Conservation (phyloP, 805 yeast species). For the Candida piceae region DNA sequence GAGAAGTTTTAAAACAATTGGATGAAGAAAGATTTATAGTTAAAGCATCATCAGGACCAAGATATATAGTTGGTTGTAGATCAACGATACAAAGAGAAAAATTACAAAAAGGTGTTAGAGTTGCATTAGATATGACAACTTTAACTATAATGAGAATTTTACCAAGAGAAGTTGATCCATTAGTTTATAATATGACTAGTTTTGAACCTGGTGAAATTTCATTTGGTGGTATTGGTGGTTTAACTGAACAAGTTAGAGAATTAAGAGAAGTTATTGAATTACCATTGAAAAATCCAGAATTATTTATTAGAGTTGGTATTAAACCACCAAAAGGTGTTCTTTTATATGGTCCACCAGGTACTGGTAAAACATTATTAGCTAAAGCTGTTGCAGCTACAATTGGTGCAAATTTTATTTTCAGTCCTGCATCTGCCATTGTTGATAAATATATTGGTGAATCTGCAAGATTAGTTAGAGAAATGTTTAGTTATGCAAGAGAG, state of each 20-base stretch:
- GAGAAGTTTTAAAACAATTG: conserved; percentile 92
- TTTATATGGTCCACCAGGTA: conserved; percentile 97
- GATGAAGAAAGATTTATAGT: conserved; percentile 94
- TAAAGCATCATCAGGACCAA: conserved; percentile 94
- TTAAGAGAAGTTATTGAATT: conserved; percentile 95
- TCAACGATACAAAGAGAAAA: conserved; percentile 81
- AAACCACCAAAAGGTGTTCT: conserved; percentile 98
- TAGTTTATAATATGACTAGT: conserved; percentile 96
- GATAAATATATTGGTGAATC: conserved; percentile 98
- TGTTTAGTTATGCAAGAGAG: conserved; percentile 96
- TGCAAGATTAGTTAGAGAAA: conserved; percentile 92
- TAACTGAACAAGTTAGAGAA: conserved; percentile 92
- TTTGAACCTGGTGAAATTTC: conserved; percentile 97
- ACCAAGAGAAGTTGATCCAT: conserved; percentile 97
- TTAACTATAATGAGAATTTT: conserved; percentile 94
- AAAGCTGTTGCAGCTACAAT: conserved; percentile 98
- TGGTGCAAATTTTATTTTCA: conserved; percentile 94
- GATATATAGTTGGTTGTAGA: conserved; percentile 96
- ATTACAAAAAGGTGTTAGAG: conserved; percentile 90
- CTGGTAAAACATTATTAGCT: conserved; percentile 93
- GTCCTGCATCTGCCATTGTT: conserved; percentile 98
- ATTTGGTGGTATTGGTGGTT: conserved; percentile 93
- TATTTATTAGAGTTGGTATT: conserved; percentile 92
- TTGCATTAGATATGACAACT: conserved; percentile 95
- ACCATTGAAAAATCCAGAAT: conserved; percentile 95